Percentiles rank a stretch among this genome's conserved stretches.
phyloP scores from a whole-genome alignment of 805 yeast genomes.

The Zygosaccharomyces gambellarensis region DNA sequence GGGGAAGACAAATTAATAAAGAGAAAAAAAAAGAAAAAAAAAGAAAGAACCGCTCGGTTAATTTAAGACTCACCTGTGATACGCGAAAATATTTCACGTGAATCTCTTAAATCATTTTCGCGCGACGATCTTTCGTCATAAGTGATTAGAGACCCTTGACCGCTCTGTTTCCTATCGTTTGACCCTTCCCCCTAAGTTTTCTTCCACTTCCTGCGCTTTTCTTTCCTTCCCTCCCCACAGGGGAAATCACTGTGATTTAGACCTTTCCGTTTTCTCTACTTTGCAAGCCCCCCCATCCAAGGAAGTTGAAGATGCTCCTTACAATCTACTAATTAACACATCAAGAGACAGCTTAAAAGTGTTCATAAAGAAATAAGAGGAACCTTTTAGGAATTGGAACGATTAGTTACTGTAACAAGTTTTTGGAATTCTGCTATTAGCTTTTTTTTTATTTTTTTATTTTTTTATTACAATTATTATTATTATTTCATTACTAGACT shows the following conservation, averaged over 20 bases:
- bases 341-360: not conserved
- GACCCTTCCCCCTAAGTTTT: not conserved
- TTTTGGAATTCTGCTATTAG: too few relatives aligned
- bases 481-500: not conserved
- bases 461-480: not conserved
- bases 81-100: too few relatives aligned
- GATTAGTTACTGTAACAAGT: too few relatives aligned
- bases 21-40: too few relatives aligned
- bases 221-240: constrained; percentile 5
- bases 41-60: too few relatives aligned
- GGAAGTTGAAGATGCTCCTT: not conserved
- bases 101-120: not conserved
- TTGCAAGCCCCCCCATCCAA: not conserved
- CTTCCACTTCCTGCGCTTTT: not conserved
- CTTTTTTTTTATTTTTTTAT: too few relatives aligned
- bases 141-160: not conserved
- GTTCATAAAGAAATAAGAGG: not conserved
- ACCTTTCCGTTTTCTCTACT: constrained; percentile 3
- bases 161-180: not conserved
- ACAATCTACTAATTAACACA: not conserved
- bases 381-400: not conserved
- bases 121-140: not conserved
- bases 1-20: too few relatives aligned
- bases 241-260: constrained; percentile 4
- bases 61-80: too few relatives aligned